Percentiles rank a stretch among this genome's conserved stretches.
Conservation (phyloP, 2,329 filamentous ascomycete species). For the Talaromyces amestolkiae region DNA sequence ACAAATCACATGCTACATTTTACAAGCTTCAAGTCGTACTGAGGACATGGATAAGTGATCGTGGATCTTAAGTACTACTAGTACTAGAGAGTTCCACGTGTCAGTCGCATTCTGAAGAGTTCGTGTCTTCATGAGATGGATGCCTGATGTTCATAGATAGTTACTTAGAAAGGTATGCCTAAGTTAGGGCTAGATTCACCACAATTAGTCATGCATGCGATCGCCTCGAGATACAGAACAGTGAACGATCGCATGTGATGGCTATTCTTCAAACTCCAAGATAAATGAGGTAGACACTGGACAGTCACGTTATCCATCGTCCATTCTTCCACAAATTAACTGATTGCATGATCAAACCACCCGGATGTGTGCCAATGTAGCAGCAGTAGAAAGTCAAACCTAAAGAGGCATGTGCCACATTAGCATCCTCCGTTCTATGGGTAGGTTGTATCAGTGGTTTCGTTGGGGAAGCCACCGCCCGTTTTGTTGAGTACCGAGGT, state of each 20-base stretch:
- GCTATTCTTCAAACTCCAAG: neutral
- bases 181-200: neutral
- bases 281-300: neutral
- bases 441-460: neutral
- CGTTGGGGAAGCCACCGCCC: constrained; percentile 13
- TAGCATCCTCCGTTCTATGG: neutral
- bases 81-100: neutral
- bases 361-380: neutral
- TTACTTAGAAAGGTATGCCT: neutral
- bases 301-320: neutral
- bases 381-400: neutral
- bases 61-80: neutral
- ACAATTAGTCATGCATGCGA: neutral
- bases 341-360: neutral
- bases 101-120: neutral
- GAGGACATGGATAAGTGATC: neutral
- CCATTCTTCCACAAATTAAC: neutral
- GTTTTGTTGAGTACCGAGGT: constrained; percentile 16
- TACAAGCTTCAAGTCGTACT: neutral
- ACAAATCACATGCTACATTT: neutral
- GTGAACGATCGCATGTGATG: neutral
- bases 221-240: neutral
- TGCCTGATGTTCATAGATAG: neutral
- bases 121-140: neutral
- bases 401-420: neutral